These are phyloP conservation scores for Phialophora macrospora DNA, from an alignment of 2,329 filamentous ascomycete species.

Conservation along the genomic window DNA sequence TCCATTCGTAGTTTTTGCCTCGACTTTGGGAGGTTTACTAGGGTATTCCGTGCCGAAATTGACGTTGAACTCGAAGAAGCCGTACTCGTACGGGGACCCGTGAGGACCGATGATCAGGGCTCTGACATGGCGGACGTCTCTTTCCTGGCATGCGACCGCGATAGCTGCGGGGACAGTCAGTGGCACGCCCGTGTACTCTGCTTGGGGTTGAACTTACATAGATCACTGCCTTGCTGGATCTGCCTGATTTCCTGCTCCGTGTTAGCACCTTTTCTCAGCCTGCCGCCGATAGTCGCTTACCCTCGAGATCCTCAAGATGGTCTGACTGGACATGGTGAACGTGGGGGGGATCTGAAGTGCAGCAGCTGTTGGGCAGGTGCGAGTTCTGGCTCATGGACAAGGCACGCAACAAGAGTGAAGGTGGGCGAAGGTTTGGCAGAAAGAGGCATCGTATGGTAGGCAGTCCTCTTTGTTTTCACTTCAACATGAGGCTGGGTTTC, in stretches of 20 bases:
- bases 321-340: conserved; percentile 75
- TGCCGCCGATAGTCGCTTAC: conserved; percentile 53
- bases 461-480: conserved; percentile 4
- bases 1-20: conserved; percentile 82
- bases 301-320: conserved; percentile 84
- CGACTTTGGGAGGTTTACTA: conserved; percentile 63
- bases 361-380: not conserved
- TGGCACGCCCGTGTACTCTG: not conserved
- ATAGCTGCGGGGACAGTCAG: conserved; percentile 57
- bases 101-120: conserved; percentile 90
- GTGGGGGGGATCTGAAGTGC: not conserved
- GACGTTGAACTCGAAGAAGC: conserved; percentile 83
- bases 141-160: conserved; percentile 83
- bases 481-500: conserved; percentile 32
- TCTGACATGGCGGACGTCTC: conserved; percentile 84
- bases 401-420: conserved; percentile 6
- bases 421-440: conserved; percentile 9
- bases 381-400: conserved; percentile 15
- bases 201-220: conserved; percentile 65
- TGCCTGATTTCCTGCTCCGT: conserved; percentile 75
- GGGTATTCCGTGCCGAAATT: conserved; percentile 70
- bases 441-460: conserved; percentile 26
- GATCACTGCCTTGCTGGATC: conserved; percentile 79
- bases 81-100: conserved; percentile 94
- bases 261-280: conserved; percentile 29